phyloP scores from a whole-genome alignment of 2,329 filamentous ascomycete species.

The Metarhizium robertsii region DNA sequence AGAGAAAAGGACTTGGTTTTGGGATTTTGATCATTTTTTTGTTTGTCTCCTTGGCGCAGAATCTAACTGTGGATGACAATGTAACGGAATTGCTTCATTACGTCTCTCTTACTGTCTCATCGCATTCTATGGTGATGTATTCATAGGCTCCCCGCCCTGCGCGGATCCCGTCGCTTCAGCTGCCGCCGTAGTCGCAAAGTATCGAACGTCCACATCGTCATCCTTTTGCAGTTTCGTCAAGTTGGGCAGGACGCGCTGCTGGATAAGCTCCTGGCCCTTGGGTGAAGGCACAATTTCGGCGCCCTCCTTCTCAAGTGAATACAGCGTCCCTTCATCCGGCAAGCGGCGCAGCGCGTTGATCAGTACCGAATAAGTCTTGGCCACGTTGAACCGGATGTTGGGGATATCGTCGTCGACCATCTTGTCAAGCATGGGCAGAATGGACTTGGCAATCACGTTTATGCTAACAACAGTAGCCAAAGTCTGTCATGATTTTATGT shows the following conservation, averaged over 20 bases:
- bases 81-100: constrained; percentile 47
- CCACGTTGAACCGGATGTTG: constrained; percentile 99
- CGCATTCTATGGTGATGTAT: constrained; percentile 53
- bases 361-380: constrained; percentile 88
- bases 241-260: constrained; percentile 78
- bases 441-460: constrained; percentile 84
- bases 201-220: constrained; percentile 95
- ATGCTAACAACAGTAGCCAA: constrained; percentile 87
- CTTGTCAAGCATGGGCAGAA: constrained; percentile 92
- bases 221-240: constrained; percentile 94
- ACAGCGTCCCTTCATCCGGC: constrained; percentile 78
- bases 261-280: constrained; percentile 69
- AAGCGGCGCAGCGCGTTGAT: constrained; percentile 88
- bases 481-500: constrained; percentile 47
- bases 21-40: neutral
- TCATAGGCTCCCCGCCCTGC: constrained; percentile 50
- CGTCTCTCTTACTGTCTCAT: constrained; percentile 18
- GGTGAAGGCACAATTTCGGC: constrained; percentile 53
- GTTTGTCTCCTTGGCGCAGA: neutral
- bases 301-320: constrained; percentile 73
- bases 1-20: neutral
- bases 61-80: constrained; percentile 2
- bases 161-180: constrained; percentile 41
- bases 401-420: constrained; percentile 91
- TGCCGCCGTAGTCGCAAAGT: constrained; percentile 88